Conservation (phyloP, 176 grass and related monocot genomes). For the Zoysia pacifica region DNA sequence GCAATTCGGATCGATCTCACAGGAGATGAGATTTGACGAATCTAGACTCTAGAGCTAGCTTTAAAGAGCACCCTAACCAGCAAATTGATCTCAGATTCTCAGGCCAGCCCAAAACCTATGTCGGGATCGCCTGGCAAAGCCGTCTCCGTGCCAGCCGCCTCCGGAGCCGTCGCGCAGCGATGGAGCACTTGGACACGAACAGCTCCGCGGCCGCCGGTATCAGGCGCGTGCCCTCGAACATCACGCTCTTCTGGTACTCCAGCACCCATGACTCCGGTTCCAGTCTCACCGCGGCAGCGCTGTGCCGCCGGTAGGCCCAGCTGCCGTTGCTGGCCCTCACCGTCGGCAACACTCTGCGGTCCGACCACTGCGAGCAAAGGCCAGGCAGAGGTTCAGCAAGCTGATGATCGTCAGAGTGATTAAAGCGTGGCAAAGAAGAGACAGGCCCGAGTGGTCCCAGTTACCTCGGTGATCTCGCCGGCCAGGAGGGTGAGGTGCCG, state of each 20-base stretch:
- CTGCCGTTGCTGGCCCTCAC: no score
- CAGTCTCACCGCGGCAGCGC: no score
- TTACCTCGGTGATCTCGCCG: conserved; percentile 84
- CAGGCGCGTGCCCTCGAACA: conserved; percentile 73
- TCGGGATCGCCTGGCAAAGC: conserved; percentile 40
- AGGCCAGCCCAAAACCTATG: not conserved
- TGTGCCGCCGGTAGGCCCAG: no score
- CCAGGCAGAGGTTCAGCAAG: no score
- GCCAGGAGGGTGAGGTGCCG: conserved; percentile 71
- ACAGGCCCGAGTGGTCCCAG: no score
- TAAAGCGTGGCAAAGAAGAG: no score
- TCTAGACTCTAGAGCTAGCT: not conserved
- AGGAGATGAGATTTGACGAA: conserved; percentile 61
- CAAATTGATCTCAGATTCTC: not conserved
- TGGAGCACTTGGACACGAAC: conserved; percentile 42
- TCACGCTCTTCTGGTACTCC: conserved; percentile 67
- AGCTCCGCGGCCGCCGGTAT: conserved; percentile 55
- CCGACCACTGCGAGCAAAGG: no score
- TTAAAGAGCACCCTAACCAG: not conserved
- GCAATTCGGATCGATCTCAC: conserved; percentile 45
- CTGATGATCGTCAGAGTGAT: no score
- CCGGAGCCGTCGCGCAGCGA: conserved; percentile 31
- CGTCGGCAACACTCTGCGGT: no score
- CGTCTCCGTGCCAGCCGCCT: conserved; percentile 31
- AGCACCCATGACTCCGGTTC: not conserved